Percentiles rank a stretch among this genome's conserved stretches.
Conservation (phyloP, 2,329 filamentous ascomycete species). For the Tetracladium maxilliforme region DNA sequence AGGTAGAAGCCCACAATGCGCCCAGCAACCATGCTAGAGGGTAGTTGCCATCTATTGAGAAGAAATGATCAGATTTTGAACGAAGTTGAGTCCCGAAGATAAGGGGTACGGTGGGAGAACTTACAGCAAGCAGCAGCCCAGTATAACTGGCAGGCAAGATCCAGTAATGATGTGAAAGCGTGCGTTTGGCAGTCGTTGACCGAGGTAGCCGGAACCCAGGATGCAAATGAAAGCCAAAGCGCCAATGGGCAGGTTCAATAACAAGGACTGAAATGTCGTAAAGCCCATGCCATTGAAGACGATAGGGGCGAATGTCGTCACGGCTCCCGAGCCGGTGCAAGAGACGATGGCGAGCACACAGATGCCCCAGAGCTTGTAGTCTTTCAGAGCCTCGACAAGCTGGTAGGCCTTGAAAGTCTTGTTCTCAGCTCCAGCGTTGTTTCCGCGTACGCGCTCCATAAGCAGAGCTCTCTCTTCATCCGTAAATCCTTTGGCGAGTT, state of each 20-base stretch:
- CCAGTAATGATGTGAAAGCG: conserved; percentile 13
- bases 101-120: conserved; percentile 7
- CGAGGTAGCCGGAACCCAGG: conserved; percentile 15
- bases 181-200: conserved; percentile 9
- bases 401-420: conserved; percentile 13
- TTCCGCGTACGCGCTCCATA: conserved; percentile 12
- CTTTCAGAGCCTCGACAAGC: conserved; percentile 11
- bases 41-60: conserved; percentile 10
- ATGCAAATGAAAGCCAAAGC: conserved; percentile 15
- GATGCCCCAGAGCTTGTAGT: conserved; percentile 15
- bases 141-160: conserved; percentile 13
- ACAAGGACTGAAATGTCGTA: conserved; percentile 14
- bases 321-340: conserved; percentile 13
- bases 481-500: conserved; percentile 14
- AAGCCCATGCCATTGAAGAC: conserved; percentile 20
- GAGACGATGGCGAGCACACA: conserved; percentile 13
- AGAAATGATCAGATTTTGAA: too few relatives aligned
- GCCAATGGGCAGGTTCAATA: conserved; percentile 17
- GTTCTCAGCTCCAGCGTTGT: conserved; percentile 13
- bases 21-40: conserved; percentile 7
- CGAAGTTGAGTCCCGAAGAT: too few relatives aligned
- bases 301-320: conserved; percentile 16
- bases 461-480: conserved; percentile 11
- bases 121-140: conserved; percentile 14
- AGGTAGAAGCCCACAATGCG: conserved; percentile 15